These are phyloP conservation scores for Claviceps cyperi DNA, from an alignment of 2,329 filamentous ascomycete genomes.

Conservation along the genomic window DNA sequence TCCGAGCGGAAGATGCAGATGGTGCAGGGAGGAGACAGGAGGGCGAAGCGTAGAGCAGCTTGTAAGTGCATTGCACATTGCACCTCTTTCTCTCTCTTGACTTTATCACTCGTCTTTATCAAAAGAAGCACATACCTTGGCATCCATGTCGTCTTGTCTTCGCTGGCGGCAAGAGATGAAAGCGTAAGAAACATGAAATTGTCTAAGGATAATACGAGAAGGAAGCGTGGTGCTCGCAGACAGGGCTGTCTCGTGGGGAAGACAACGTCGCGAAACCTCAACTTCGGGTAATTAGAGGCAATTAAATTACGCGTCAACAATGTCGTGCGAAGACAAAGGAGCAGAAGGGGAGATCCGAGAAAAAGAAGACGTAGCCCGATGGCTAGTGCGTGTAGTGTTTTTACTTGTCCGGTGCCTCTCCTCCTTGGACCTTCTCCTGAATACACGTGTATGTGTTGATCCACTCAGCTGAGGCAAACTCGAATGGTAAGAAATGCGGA, in stretches of 20 bases:
- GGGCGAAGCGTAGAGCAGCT: no score
- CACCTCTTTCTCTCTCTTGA: no score
- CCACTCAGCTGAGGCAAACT: neutral
- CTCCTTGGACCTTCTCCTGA: neutral
- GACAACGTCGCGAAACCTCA: conserved; percentile 1
- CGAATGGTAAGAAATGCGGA: conserved; percentile 5
- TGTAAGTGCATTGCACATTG: no score
- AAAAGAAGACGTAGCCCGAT: neutral
- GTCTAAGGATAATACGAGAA: conserved; percentile 1
- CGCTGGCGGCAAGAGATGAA: neutral
- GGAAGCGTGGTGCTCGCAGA: neutral
- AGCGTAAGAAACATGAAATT: neutral
- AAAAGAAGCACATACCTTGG: conserved; percentile 3
- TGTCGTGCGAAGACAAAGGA: conserved; percentile 1
- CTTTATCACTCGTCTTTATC: neutral
- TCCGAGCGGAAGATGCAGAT: neutral
- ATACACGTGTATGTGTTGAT: neutral
- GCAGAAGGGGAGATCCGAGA: neutral
- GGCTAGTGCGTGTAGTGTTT: neutral
- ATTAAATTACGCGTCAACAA: conserved; percentile 1
- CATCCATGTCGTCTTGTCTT: conserved; percentile 3
- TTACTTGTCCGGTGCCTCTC: neutral
- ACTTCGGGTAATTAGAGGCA: neutral
- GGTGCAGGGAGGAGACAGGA: no score
- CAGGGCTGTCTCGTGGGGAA: conserved; percentile 1